Base-by-base conservation (phyloP, 805 yeast genomes). In the Candida yuanshanica region DNA sequence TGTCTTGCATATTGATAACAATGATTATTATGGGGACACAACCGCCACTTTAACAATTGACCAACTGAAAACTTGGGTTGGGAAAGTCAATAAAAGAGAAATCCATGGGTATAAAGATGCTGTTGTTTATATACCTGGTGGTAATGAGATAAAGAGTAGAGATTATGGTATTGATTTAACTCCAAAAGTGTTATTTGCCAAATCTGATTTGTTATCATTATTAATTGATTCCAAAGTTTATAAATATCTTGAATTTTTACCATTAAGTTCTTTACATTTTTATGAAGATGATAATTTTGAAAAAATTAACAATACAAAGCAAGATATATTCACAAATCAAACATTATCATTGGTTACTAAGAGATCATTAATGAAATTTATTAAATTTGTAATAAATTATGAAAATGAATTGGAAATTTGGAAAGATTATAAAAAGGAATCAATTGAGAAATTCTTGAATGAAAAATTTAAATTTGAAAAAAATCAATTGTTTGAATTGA, bases 261-360 rank as follows among this genome's bases (percentile, higher is more conserved):
- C 95, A 20, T 66, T 91, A 48, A 77, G 87, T 35, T 83, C 81
- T 49, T 90, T 91, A 67, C 98, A 93, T 62, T 86, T 95, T n/a
- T 93, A 75, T 64, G 96, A 90, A 62, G 83, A 87, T 58, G 97
- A 91, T 61, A 72, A 79, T 38, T 91, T 93, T 65, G 95, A 84
- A 51, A 87, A 87, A 60, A 75, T 90, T 56, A 74, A 89, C 24
- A 83, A 83, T 46, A 77, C 96, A 22, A 91, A 89, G 59, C 95
- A 91, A 63, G 97, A 89, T 54, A 90, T 91, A 35, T 91, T 91
- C 68, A 85, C 95, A 17, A 90, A 88, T 63, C 93, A 88, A 61
- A 71, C 84, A 5, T 66, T 93, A 47, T 70, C 85, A 11, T 67
- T 90, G 39, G 63, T 76, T 40, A 78, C 95, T 9, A 91, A 91